Percentiles rank a stretch among this genome's conserved stretches.
Evolutionary conservation across 1,284 basidiomycete species (phyloP).

Genomic region (Leccinum griseonigrum): DNA sequence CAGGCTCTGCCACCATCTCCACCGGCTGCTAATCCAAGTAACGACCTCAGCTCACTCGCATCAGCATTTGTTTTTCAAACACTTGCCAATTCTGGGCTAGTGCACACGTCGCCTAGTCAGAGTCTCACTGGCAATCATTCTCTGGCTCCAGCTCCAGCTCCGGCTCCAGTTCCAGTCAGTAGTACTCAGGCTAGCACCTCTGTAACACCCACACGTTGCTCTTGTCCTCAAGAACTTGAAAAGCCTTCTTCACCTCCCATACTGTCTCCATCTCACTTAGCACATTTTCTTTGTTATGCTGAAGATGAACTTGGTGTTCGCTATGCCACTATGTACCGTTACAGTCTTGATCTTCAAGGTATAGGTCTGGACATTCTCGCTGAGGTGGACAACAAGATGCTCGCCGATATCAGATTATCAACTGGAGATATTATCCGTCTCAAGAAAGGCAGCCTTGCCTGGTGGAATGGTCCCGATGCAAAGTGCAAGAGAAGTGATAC

Average conservation of each 20-base stretch:
- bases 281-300: not conserved
- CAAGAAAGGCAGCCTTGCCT: not conserved
- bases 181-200: not conserved
- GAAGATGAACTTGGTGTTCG: not conserved
- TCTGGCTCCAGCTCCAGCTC: not conserved
- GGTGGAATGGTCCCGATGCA: not conserved
- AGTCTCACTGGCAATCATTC: not conserved
- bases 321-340: not conserved
- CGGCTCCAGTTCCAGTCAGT: not conserved
- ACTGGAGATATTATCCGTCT: not conserved
- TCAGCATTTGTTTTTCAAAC: not conserved
- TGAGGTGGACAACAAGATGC: not conserved
- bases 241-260: not conserved
- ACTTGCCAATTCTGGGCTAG: not conserved
- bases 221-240: not conserved
- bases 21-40: not conserved
- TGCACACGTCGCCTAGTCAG: not conserved
- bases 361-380: not conserved
- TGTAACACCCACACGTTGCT: not conserved
- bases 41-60: not conserved
- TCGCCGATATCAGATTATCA: not conserved
- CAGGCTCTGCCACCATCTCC: not conserved
- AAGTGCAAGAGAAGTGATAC: not conserved
- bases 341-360: not conserved
- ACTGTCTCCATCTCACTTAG: not conserved